Evolutionary conservation across 805 yeast genomes (phyloP), one percentile per base, ranked within the genome.

Genomic region (Starmera dryadoides): DNA sequence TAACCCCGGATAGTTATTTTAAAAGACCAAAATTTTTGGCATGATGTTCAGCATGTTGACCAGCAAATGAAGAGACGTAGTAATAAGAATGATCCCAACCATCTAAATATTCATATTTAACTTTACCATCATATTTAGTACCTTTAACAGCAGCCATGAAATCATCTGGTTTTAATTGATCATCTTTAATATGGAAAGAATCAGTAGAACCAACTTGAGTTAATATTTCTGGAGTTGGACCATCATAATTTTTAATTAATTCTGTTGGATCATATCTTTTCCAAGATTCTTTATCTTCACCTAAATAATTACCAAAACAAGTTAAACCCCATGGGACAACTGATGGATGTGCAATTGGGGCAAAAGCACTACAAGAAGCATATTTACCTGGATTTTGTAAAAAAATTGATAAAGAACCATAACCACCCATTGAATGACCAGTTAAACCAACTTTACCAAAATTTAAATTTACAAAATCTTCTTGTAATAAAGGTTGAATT

Each of bases 341-440:
- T 39, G 71, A 62, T 6, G 98, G 98, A 62, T 88, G 85, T 20
- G 77, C 64, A 48, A 93, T 86, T 38, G 98, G 98, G 0, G 97
- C 76, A 64, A 91, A 91, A 0, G 96, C 97, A 42, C 86, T 76
- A 32, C 85, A 89, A 2, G 93, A 79, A 56, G 75, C 75, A 68
- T 83, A 91, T 51, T 67, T 68, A 2, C 79, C 81, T 1, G 89
- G 86, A 58, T 83, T 77, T 45, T 71, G 75, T 43, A 91, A 63
- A 48, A 62, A 78, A n/a, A 79, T 67, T 43, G 82, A 65, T 43
- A 91, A 62, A 0, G 98, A 95, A 41, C 98, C 98, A 58, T 75
- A 86, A 1, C 98, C 98, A 37, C 98, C 98, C 98, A 93, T 93
- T 1, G 98, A 93, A 60, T 93, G 98, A 33, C 98, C 98, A n/a